Evolutionary conservation across 805 yeast species (phyloP), one percentile per base, ranked within the genome.

Genomic region (Barnettozyma wickerhamii): DNA sequence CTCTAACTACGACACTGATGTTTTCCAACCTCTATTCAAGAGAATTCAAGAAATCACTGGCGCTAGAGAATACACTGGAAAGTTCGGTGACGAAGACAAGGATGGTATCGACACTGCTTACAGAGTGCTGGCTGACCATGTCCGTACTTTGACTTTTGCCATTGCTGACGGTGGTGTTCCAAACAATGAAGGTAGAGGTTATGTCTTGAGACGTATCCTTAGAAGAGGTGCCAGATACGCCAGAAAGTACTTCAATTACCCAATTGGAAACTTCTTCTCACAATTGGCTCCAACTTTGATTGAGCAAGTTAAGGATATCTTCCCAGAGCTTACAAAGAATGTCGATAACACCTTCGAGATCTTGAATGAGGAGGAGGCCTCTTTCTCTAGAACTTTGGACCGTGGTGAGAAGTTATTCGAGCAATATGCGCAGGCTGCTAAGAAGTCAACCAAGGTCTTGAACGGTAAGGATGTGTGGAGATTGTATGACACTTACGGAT

Each of bases 131-230:
- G 99, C 99, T 41, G 99, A 93, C 68, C 99, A 93, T 63, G 97
- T 93, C 28, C 83, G 99, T 68, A 93, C 99, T 19, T 75, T 93
- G 62, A 87, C 96, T 3, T 87, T 93, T 65, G 97, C 99, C 37
- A 74, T 93, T 45, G 86, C 95, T 30, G 99, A 93, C 64, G 99
- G 99, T 58, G 99, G 99, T 59, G 97, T 93, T 43, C 99, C 99
- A 60, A 93, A 93, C 69, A 93, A 90, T 59, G 99, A 93, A 62
- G 99, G 99, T 56, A 84, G 99, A 69, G 99, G 99, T 56, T 93
- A 93, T 59, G 99, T 93, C 33, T 71, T 93, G 63, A 83, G 99
- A 71, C 84, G 99, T 72, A 90, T 93, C 53, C 72, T 93, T 58
- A 84, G 99, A 73, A 84, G 99, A 73, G 99, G 99, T 58, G 87